Percentiles rank a stretch among this genome's conserved stretches.
These are phyloP conservation scores for Mycogone perniciosa DNA, from an alignment of 2,329 filamentous ascomycete species.

Conservation along the genomic window DNA sequence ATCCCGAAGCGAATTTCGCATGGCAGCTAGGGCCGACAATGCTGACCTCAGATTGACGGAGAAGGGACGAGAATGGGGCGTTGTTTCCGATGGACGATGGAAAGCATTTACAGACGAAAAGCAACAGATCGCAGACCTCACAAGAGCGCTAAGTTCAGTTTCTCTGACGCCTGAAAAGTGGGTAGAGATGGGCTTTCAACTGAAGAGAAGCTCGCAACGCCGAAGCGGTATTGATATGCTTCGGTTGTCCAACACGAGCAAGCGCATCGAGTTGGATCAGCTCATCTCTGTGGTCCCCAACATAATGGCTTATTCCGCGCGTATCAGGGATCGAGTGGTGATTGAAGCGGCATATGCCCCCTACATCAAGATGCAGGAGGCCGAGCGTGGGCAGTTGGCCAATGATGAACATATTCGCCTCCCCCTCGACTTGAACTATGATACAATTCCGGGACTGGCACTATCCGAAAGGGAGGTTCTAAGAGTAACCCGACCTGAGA, in stretches of 20 bases:
- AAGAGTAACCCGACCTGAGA: constrained; percentile 67
- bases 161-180: constrained; percentile 58
- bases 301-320: constrained; percentile 46
- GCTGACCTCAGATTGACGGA: constrained; percentile 81
- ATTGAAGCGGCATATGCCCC: constrained; percentile 85
- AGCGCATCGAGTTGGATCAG: constrained; percentile 38
- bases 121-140: constrained; percentile 61
- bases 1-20: constrained; percentile 87
- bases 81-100: constrained; percentile 79
- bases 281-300: constrained; percentile 54
- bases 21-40: constrained; percentile 88
- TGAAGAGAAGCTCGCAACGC: constrained; percentile 58
- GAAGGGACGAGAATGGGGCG: constrained; percentile 67
- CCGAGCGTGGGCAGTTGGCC: constrained; percentile 59
- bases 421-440: constrained; percentile 71
- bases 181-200: constrained; percentile 62
- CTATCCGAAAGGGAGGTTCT: constrained; percentile 71
- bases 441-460: constrained; percentile 64
- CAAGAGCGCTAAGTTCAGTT: constrained; percentile 50
- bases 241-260: constrained; percentile 53
- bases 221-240: constrained; percentile 77
- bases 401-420: constrained; percentile 71
- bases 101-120: constrained; percentile 57
- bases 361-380: constrained; percentile 69
- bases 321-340: constrained; percentile 61